Conservation (phyloP, 371 early-diverging fungal species). For the Rhizopus delemar region DNA sequence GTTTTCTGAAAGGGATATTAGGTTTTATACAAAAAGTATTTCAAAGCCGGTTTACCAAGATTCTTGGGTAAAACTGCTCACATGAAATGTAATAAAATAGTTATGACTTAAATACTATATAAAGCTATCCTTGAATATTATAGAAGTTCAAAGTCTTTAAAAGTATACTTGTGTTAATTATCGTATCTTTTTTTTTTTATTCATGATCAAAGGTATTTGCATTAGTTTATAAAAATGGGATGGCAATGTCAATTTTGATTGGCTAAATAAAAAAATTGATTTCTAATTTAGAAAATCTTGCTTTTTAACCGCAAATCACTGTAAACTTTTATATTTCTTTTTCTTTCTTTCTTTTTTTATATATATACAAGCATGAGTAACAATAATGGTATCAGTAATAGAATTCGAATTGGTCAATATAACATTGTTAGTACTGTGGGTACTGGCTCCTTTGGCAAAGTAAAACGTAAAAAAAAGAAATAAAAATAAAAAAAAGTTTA, state of each 20-base stretch:
- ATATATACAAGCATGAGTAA: slow-evolving; percentile 1
- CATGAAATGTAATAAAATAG: slow-evolving; percentile 8
- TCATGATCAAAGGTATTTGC: slow-evolving; percentile 4
- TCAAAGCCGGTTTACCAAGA: slow-evolving; percentile 3
- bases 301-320: no score
- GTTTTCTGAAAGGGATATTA: slow-evolving; percentile 4
- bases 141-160: slow-evolving; percentile 7
- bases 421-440: slow-evolving; percentile 92
- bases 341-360: neutral
- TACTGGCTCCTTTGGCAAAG: slow-evolving; percentile 96
- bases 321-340: neutral
- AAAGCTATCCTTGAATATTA: slow-evolving; percentile 4
- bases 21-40: slow-evolving; percentile 5
- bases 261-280: neutral
- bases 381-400: slow-evolving; percentile 33
- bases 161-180: slow-evolving; percentile 8
- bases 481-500: no score
- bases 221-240: slow-evolving; percentile 5
- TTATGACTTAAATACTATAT: no score
- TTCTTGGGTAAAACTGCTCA: slow-evolving; percentile 2
- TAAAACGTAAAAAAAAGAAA: slow-evolving; percentile 77
- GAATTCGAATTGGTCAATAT: slow-evolving; percentile 86
- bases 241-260: neutral
- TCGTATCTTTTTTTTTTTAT: slow-evolving; percentile 3
- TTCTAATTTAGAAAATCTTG: no score